Base-by-base conservation (phyloP, 2,329 filamentous ascomycete species). In the Diaporthe sp. region DNA sequence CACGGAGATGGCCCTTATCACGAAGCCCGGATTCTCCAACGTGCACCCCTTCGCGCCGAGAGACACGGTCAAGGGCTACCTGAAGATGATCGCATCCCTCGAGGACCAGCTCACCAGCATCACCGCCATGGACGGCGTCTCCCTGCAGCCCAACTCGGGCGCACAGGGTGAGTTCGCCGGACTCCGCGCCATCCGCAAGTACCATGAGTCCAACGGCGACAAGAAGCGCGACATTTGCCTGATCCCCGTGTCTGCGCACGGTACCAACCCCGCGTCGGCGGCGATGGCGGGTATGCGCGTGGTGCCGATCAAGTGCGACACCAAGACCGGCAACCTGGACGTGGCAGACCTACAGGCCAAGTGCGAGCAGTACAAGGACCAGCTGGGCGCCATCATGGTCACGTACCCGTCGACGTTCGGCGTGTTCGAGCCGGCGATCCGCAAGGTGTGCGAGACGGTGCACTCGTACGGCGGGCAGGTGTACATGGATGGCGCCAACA, bases 401-500 rank as follows among this genome's bases (percentile, higher is more conserved):
- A 98, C 96, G 2, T 98, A 98, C 82, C 96, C 96, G 42, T 97
- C 94, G 83, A 98, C 96, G 0, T 98, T 94, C 78, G 96, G 96
- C 82, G 95, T 98, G 40, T 98, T 97, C 81, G 96, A 98, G 87
- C 96, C 96, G 3, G 90, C 92, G 77, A 91, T 98, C 82, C 97
- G 95, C 86, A 91, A 94, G 81, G 95, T 93, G 22, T 98, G 95
- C 84, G 87, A 95, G 72, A 87, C 97, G 40, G 95, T 98, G 25
- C 96, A 98, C 85, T 85, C 93, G 77, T 87, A 97, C 81, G 96
- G 96, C 70, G 96, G 96, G 13, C 95, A 97, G 82, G 96, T 98
- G 22, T 98, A 98, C 87, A 98, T 98, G 96, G 96, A 98, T 82
- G 96, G 96, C 64, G 96, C 96, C 78, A 98, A 98, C 87, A 97